Evolutionary conservation across 169 alveolate genomes (phyloP).

Genomic region (Cryptosporidium ryanae): DNA sequence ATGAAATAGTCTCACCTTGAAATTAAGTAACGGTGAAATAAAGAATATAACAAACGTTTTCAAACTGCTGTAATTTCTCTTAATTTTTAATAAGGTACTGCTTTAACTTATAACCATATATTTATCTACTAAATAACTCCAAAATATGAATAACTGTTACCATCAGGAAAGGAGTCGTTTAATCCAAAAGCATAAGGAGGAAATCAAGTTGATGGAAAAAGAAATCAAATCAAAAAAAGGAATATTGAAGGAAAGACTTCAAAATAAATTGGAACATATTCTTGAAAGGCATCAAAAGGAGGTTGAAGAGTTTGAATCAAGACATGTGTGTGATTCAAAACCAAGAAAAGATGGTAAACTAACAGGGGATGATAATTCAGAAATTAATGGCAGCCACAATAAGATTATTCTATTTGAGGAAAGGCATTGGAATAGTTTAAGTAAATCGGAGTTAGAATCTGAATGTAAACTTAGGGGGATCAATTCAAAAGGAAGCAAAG

Average conservation of each 20-base stretch:
- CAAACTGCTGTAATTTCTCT: too few relatives aligned
- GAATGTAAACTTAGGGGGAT: constrained; percentile 60
- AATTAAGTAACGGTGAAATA: too few relatives aligned
- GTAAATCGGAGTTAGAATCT: constrained; percentile 56
- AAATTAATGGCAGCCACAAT: background rate
- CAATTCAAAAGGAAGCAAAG: constrained; percentile 56
- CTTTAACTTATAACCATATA: too few relatives aligned
- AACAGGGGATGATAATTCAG: background rate
- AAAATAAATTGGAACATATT: constrained; percentile 23
- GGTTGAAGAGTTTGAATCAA: constrained; percentile 26
- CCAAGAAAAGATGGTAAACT: background rate
- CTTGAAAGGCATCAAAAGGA: constrained; percentile 56
- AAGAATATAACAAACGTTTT: too few relatives aligned
- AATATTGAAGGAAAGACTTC: constrained; percentile 25
- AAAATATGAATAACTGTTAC: constrained; percentile 28
- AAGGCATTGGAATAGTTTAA: constrained; percentile 68
- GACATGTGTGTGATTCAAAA: constrained; percentile 1
- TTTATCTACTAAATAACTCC: background rate
- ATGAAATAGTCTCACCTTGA: too few relatives aligned
- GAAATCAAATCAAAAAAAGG: constrained; percentile 63
- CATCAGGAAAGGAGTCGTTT: constrained; percentile 74
- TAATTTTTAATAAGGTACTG: too few relatives aligned
- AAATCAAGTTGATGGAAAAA: constrained; percentile 47
- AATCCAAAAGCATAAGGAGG: constrained; percentile 66
- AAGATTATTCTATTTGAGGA: constrained; percentile 43